Evolutionary conservation across 805 yeast species (phyloP).

Genomic region (Starmerella stellata): DNA sequence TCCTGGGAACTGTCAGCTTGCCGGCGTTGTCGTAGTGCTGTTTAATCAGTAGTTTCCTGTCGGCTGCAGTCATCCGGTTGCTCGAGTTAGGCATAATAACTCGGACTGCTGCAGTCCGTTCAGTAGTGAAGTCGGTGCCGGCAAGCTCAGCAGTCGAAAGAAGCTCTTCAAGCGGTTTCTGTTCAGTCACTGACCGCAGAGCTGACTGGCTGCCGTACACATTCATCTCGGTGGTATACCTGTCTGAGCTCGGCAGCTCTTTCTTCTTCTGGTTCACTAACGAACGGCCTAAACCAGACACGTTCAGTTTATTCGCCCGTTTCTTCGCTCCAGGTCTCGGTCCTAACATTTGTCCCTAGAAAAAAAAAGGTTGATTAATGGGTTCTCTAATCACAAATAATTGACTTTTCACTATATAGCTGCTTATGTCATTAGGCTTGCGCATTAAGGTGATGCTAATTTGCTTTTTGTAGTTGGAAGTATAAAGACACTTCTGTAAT

Average conservation of each 20-base stretch:
- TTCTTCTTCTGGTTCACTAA: constrained; percentile 51
- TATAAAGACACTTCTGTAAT: too few relatives aligned
- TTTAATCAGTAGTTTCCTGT: constrained; percentile 40
- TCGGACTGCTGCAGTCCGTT: constrained; percentile 61
- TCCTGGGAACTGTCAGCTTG: constrained; percentile 71
- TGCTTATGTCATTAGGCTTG: too few relatives aligned
- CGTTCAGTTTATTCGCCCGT: constrained; percentile 34
- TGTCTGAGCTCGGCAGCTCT: constrained; percentile 39
- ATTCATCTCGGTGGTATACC: constrained; percentile 65
- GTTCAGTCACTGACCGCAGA: constrained; percentile 85
- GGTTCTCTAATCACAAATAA: not conserved
- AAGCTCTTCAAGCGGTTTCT: constrained; percentile 82
- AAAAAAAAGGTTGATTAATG: too few relatives aligned
- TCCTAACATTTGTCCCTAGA: constrained; percentile 48
- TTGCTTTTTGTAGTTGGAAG: too few relatives aligned
- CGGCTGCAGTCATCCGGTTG: constrained; percentile 39
- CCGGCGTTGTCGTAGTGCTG: constrained; percentile 36
- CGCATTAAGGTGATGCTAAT: too few relatives aligned
- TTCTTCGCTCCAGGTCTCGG: constrained; percentile 81
- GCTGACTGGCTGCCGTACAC: constrained; percentile 53
- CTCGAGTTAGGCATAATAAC: constrained; percentile 41
- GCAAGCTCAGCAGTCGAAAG: constrained; percentile 89
- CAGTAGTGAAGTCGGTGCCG: constrained; percentile 91
- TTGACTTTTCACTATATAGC: not conserved
- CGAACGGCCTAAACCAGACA: constrained; percentile 70